These are phyloP conservation scores for Aspergillus spinulosporus DNA, from an alignment of 2,329 filamentous ascomycete species.

Conservation along the genomic window DNA sequence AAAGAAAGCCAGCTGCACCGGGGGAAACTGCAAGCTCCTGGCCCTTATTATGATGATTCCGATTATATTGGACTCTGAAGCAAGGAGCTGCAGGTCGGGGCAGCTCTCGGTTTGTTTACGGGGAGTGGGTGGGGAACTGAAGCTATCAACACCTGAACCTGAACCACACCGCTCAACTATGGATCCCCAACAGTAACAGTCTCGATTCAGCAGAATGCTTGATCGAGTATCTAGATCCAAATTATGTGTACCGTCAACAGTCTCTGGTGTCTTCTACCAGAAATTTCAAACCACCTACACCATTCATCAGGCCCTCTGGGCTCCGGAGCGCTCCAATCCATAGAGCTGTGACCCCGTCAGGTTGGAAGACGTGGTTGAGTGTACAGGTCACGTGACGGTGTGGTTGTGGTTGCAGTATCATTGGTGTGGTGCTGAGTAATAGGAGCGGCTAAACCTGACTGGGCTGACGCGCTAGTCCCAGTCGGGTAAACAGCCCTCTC, in stretches of 20 bases:
- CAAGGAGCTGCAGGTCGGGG: slow-evolving; percentile 1
- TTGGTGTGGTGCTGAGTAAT: background rate
- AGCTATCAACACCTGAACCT: background rate
- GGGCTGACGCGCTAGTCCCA: slow-evolving; percentile 13
- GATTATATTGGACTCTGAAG: slow-evolving; percentile 4
- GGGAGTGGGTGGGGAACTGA: background rate
- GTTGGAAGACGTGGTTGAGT: no score
- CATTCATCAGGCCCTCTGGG: background rate
- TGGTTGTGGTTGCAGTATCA: no score
- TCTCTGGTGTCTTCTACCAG: no score
- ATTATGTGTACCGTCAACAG: no score
- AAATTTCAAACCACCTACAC: no score
- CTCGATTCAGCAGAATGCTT: background rate
- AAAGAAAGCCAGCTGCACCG: background rate
- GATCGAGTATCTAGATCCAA: no score
- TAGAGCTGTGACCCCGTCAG: no score
- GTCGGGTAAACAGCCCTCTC: slow-evolving; percentile 18
- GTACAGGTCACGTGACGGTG: no score
- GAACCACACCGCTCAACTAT: background rate
- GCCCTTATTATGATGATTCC: background rate
- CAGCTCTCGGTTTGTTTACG: background rate
- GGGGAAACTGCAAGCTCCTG: background rate
- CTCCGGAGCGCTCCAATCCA: no score
- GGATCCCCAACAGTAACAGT: background rate
- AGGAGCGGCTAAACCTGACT: background rate